A percentile compares a stretch with the other conserved stretches of the same genome.
Conservation (phyloP, 345 rosid genomes). For the Erodium maritimum region DNA sequence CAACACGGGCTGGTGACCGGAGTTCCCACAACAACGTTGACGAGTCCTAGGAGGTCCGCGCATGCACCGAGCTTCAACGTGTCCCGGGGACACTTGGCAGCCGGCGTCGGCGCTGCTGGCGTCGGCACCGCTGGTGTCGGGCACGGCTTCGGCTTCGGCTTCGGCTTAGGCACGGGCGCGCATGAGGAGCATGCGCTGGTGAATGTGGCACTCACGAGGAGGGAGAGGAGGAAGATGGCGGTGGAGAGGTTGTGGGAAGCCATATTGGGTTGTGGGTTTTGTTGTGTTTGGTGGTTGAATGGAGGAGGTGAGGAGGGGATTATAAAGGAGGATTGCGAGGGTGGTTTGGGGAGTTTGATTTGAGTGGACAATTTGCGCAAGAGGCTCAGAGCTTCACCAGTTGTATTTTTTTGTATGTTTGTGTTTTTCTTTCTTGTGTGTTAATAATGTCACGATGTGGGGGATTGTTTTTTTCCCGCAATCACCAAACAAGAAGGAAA, state of each 20-base stretch:
- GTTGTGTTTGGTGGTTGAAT: too few relatives aligned
- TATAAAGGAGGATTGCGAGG: too few relatives aligned
- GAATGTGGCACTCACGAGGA: constrained; percentile 14
- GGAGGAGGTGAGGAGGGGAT: too few relatives aligned
- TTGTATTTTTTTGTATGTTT: too few relatives aligned
- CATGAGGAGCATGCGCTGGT: constrained; percentile 19
- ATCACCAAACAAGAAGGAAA: too few relatives aligned
- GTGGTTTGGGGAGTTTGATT: too few relatives aligned
- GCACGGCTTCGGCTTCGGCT: not conserved
- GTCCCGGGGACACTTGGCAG: constrained; percentile 20
- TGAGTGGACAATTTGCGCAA: too few relatives aligned
- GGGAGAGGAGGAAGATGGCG: constrained; percentile 12
- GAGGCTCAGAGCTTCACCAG: too few relatives aligned
- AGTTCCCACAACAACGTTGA: constrained; percentile 15
- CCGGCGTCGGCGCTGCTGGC: not conserved
- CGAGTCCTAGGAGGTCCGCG: constrained; percentile 28
- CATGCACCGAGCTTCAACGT: constrained; percentile 30
- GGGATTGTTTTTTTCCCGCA: too few relatives aligned
- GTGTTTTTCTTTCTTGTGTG: too few relatives aligned
- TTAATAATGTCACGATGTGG: too few relatives aligned
- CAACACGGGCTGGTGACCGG: constrained; percentile 30
- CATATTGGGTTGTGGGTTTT: constrained; percentile 11
- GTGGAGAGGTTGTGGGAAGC: constrained; percentile 24
- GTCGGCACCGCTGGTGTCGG: not conserved
- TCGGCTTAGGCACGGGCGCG: constrained; percentile 6